Evolutionary conservation across 768 basidiomycete genomes (phyloP).

Genomic region (Chiua virens): DNA sequence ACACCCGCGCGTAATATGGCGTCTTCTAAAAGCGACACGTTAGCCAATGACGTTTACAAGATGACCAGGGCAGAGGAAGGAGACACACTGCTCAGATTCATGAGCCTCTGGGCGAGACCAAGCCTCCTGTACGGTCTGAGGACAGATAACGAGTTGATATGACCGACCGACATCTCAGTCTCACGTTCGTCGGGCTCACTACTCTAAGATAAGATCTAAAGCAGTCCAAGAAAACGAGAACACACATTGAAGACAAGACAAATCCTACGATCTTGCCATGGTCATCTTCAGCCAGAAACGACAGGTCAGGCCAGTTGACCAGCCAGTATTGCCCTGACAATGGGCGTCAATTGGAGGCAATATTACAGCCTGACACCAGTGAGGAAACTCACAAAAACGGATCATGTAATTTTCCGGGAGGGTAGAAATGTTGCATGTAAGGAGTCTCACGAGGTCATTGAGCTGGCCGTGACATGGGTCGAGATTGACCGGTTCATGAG

Average conservation of each 20-base stretch:
- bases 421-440: constrained; percentile 51
- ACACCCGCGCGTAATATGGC: constrained; percentile 22
- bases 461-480: constrained; percentile 33
- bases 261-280: constrained; percentile 53
- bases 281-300: constrained; percentile 52
- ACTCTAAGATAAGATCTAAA: constrained; percentile 6
- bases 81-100: constrained; percentile 27
- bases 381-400: constrained; percentile 30
- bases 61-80: background rate
- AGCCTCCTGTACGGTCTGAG: constrained; percentile 30
- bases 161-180: constrained; percentile 15
- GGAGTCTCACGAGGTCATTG: constrained; percentile 48
- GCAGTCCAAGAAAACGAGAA: too few species aligned
- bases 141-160: constrained; percentile 31
- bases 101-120: constrained; percentile 27
- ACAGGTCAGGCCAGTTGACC: constrained; percentile 52
- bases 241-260: constrained; percentile 56
- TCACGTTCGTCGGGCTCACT: constrained; percentile 26
- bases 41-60: background rate
- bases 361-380: too few species aligned
- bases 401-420: too few species aligned
- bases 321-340: constrained; percentile 45
- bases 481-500: background rate
- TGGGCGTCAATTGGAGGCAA: background rate
- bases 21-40: constrained; percentile 16